Base-by-base conservation (phyloP, 192 early-diverging fungal species). In the Entomortierella chlamydospora region DNA sequence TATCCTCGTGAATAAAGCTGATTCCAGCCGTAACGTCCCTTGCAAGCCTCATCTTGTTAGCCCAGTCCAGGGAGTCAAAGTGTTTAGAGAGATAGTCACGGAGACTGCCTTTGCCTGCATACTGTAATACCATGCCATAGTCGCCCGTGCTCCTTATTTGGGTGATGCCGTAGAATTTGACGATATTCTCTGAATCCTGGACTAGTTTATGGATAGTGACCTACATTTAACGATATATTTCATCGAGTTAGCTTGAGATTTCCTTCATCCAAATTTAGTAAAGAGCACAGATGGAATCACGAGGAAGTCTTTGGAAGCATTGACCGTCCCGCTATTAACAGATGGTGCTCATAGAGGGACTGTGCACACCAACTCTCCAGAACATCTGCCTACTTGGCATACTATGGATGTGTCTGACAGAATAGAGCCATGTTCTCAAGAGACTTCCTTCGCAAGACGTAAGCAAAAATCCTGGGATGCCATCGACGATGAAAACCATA, bases 91-190 rank as follows among this genome's bases (percentile, higher is more conserved):
- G 63, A 42, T 77, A 84, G 30, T 78, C 54, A 13, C 73, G 72
- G 13, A 84, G 39, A 66, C 81, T 78, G 13, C 78, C 79, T 49
- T 68, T 51, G 4, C 62, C 59, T 20, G 83, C 83, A 54, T 70
- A 81, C 50, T 81, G 62, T 0, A 78, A 39, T 9, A 84, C 72
- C 64, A 84, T 68, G 43, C 80, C 73, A 49, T 78, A 84, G 49
- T 84, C 69, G 17, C 72, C 61, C 20, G 60, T 70, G 37, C 25
- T 25, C 28, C 54, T 64, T 57, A 79, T 70, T 29, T 49, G 34
- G 4, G 76, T 79, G 42, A 79, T 70, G 22, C 76, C 76, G 42
- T 66, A 79, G 63, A 79, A 79, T 34, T 79, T 79, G 22, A 79
- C 76, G 17, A 79, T 70, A 39, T 79, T 79, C 31, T 79, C 68